phyloP scores from a whole-genome alignment of 768 basidiomycete species.

The Mycena olivaceomarginata region DNA sequence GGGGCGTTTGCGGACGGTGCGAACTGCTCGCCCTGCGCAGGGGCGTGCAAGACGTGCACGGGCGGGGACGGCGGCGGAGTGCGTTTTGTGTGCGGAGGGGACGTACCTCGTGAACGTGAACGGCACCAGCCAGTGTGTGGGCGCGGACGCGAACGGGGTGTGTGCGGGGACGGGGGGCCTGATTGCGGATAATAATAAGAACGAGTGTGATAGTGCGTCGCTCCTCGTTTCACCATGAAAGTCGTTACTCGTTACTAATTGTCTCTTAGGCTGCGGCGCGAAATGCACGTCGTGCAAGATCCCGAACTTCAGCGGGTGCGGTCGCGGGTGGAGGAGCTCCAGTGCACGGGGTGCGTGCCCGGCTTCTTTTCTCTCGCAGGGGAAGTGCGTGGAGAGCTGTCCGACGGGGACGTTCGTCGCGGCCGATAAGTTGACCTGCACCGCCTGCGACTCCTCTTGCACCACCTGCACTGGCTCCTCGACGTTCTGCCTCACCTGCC shows the following conservation, averaged over 20 bases:
- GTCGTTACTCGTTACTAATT: conserved; percentile 18
- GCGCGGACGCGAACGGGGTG: conserved; percentile 78
- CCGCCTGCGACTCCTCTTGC: conserved; percentile 89
- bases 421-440: conserved; percentile 87
- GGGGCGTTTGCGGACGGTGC: conserved; percentile 75
- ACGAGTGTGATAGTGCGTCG: conserved; percentile 84
- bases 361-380: conserved; percentile 86
- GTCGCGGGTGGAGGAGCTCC: conserved; percentile 78
- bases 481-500: too few species aligned
- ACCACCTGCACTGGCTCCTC: too few species aligned
- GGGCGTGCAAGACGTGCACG: conserved; percentile 81
- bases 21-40: conserved; percentile 75
- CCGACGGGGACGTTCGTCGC: conserved; percentile 84
- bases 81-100: conserved; percentile 79
- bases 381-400: conserved; percentile 81
- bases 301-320: conserved; percentile 78
- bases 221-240: background rate
- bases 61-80: conserved; percentile 79
- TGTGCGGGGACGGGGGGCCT: conserved; percentile 68
- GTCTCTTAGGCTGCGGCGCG: conserved; percentile 77
- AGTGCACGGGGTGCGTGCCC: conserved; percentile 87
- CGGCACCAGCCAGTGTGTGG: conserved; percentile 74
- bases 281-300: conserved; percentile 88
- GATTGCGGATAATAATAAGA: conserved; percentile 87
- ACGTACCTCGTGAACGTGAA: conserved; percentile 78